Base-by-base conservation (phyloP, 495 filamentous ascomycete genomes). In the Acidomyces sp. region DNA sequence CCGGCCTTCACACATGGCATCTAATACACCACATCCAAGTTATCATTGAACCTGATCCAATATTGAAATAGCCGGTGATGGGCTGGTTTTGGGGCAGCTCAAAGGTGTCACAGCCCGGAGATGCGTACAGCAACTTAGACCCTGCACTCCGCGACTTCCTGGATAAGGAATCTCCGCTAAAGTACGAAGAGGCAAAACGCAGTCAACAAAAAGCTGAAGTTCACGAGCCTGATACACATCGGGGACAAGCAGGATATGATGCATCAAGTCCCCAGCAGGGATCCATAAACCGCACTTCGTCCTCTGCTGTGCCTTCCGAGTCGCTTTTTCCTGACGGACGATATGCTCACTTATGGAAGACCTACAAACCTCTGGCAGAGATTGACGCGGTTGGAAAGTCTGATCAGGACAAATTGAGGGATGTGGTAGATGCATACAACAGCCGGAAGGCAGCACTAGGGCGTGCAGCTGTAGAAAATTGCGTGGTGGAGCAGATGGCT, bases 261-360 rank as follows among this genome's bases (percentile, higher is more conserved):
- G 65, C 67, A 71, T 52, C 59, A 43, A 30, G 55, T 51, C 45
- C 27, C 33, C 16, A 21, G 22, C 39, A 39, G 19, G 23, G 34
- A 26, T 37, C 34, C 36, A 34, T 25, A 13, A n/a, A 39, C 21
- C 23, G 36, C 26, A 11, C 34, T 12, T 6, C 21, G 26, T 27
- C 31, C 17, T 51, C 54, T 7, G 11, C 37, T 25, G 61, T 63
- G 9, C 75, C 77, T 6, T 43, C 62, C 28, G 62, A 71, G 43
- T 78, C 77, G 4, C 65, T 77, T 16, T 81, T 61, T 56, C 72
- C 63, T 48, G 90, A 95, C 62, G 86, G 85, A 45, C 82, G 90
- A 43, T 96, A 95, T 59, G 85, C 86, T 33, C 72, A 94, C 64
- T 69, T 97, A 22, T 97, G 90, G 90, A 80, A 78, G 57, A 81